A percentile compares a stretch with the other conserved stretches of the same genome.
These are phyloP conservation scores for Punica granatum DNA, from an alignment of 345 rosid species.

Conservation along the genomic window DNA sequence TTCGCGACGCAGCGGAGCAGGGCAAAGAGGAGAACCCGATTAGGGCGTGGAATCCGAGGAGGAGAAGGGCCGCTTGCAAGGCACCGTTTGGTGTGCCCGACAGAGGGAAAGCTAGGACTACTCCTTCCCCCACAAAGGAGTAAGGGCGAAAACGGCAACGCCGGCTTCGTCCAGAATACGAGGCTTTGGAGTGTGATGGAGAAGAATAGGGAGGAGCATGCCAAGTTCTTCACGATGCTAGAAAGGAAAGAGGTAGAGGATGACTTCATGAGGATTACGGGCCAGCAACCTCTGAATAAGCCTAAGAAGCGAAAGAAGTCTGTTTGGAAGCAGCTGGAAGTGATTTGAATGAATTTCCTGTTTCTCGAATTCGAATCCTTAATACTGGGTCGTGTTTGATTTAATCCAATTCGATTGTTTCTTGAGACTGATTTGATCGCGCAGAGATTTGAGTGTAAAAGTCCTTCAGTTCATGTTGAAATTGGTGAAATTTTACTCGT, in stretches of 20 bases:
- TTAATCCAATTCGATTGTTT: neutral
- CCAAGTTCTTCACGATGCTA: conserved; percentile 41
- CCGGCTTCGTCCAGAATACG: too few species aligned
- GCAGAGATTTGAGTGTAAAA: too few species aligned
- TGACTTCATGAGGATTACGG: conserved; percentile 42
- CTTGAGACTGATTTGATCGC: neutral
- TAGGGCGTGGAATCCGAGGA: conserved; percentile 70
- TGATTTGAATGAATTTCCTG: conserved; percentile 10
- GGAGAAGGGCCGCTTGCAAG: conserved; percentile 58
- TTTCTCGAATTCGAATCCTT: neutral
- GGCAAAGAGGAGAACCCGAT: conserved; percentile 6
- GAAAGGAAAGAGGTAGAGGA: conserved; percentile 57
- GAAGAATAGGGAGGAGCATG: conserved; percentile 24
- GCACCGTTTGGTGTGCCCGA: conserved; percentile 15
- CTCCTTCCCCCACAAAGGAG: conserved; percentile 9
- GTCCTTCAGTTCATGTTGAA: too few species aligned
- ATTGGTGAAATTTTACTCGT: too few species aligned
- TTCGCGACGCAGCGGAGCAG: neutral
- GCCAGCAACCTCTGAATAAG: conserved; percentile 46
- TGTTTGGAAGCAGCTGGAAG: conserved; percentile 64
- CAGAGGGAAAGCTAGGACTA: conserved; percentile 13
- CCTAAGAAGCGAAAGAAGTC: conserved; percentile 60
- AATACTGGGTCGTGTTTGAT: neutral
- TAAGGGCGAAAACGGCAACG: neutral
- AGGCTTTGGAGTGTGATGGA: conserved; percentile 7